Percentiles rank a stretch among this genome's conserved stretches.
Conservation (phyloP, 2,329 filamentous ascomycete genomes). For the Ramularia endophylla region DNA sequence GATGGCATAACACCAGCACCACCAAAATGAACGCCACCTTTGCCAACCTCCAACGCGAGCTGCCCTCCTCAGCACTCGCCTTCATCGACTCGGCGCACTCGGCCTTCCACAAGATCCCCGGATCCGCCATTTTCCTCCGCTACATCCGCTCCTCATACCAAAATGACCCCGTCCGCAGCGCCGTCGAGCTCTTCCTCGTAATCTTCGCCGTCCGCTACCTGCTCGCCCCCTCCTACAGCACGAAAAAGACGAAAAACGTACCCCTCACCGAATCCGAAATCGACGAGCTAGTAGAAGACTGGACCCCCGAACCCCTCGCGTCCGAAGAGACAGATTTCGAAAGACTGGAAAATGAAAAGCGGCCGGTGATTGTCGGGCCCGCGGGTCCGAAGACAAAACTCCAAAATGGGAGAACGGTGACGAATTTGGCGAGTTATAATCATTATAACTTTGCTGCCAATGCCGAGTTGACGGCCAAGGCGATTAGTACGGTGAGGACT, state of each 20-base stretch:
- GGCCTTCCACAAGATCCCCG: slow-evolving; percentile 79
- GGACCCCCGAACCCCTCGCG: slow-evolving; percentile 90
- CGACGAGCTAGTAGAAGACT: slow-evolving; percentile 93
- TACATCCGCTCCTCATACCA: slow-evolving; percentile 98
- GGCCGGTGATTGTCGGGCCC: slow-evolving; percentile 81
- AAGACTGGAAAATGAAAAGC: slow-evolving; percentile 73
- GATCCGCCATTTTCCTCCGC: slow-evolving; percentile 86
- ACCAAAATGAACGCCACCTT: slow-evolving; percentile 18
- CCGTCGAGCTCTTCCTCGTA: slow-evolving; percentile 87
- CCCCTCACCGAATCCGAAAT: slow-evolving; percentile 93
- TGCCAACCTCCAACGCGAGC: slow-evolving; percentile 44
- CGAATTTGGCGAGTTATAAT: slow-evolving; percentile 91
- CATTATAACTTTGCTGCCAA: slow-evolving; percentile 97
- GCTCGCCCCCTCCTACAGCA: slow-evolving; percentile 85
- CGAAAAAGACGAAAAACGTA: slow-evolving; percentile 82
- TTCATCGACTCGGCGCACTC: slow-evolving; percentile 52
- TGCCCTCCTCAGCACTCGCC: slow-evolving; percentile 48
- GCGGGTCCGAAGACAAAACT: slow-evolving; percentile 88
- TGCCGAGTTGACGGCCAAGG: slow-evolving; percentile 89
- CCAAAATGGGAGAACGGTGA: slow-evolving; percentile 68
- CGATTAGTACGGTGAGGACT: slow-evolving; percentile 84
- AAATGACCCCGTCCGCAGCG: slow-evolving; percentile 88
- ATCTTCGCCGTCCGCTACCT: slow-evolving; percentile 95
- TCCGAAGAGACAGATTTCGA: slow-evolving; percentile 67
- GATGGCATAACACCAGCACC: neutral